phyloP scores from a whole-genome alignment of 1,284 basidiomycete genomes.

The Sanghuangporus baumii region DNA sequence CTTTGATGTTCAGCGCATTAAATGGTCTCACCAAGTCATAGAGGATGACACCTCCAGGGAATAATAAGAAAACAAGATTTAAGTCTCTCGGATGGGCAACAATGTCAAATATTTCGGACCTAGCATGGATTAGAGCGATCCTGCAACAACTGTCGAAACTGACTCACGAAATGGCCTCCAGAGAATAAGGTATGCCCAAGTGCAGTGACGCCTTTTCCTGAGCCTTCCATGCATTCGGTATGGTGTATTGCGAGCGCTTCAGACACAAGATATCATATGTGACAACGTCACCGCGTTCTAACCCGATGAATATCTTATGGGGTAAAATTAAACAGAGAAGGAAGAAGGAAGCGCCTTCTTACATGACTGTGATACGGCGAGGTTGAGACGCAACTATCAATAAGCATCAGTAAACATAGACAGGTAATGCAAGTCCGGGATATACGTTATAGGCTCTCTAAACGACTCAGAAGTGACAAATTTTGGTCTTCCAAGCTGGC shows the following conservation, averaged over 20 bases:
- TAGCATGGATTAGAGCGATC: neutral
- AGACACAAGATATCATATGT: constrained; percentile 69
- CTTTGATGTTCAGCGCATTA: neutral
- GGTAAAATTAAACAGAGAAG: neutral
- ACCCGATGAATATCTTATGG: constrained; percentile 51
- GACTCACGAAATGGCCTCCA: constrained; percentile 38
- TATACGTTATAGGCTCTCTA: constrained; percentile 43
- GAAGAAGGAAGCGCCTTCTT: constrained; percentile 5
- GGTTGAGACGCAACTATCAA: constrained; percentile 48
- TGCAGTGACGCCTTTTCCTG: constrained; percentile 65
- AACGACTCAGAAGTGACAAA: constrained; percentile 48
- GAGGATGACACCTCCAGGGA: constrained; percentile 64
- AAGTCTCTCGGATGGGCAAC: constrained; percentile 77
- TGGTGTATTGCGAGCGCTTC: constrained; percentile 56
- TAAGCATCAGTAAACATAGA: constrained; percentile 8
- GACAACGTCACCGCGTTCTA: constrained; percentile 53
- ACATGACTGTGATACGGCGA: constrained; percentile 77
- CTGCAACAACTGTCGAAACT: neutral
- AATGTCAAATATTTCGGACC: constrained; percentile 40
- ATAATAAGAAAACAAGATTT: constrained; percentile 66
- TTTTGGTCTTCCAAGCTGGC: constrained; percentile 47
- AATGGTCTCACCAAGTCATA: constrained; percentile 56
- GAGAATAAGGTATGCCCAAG: constrained; percentile 45
- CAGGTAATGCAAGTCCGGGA: constrained; percentile 17
- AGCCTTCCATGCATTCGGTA: constrained; percentile 71